phyloP scores from a whole-genome alignment of 1,284 basidiomycete genomes.

The Cryptococcus sp. region DNA sequence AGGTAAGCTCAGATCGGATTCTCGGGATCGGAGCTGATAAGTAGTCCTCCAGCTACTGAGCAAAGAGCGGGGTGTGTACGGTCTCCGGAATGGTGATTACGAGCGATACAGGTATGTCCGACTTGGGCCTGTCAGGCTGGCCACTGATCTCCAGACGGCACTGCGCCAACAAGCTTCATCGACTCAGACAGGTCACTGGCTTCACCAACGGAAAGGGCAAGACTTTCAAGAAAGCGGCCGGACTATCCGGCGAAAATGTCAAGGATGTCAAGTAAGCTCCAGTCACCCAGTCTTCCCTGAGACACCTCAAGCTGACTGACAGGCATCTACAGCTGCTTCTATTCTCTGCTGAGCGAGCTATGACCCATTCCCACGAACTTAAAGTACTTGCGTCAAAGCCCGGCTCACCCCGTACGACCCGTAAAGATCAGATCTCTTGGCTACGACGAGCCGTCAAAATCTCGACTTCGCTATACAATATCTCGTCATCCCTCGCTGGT shows the following conservation, averaged over 20 bases:
- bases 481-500: slow-evolving; percentile 59
- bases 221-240: slow-evolving; percentile 76
- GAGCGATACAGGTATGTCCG: slow-evolving; percentile 65
- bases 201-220: slow-evolving; percentile 84
- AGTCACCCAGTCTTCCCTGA: background rate
- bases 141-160: slow-evolving; percentile 64
- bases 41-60: slow-evolving; percentile 75
- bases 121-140: too few relatives aligned
- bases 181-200: slow-evolving; percentile 74
- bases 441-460: slow-evolving; percentile 81
- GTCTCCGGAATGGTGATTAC: slow-evolving; percentile 82
- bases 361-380: slow-evolving; percentile 82
- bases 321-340: slow-evolving; percentile 67
- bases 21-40: background rate
- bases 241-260: slow-evolving; percentile 60
- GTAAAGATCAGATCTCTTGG: slow-evolving; percentile 51
- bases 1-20: slow-evolving; percentile 16
- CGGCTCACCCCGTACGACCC: slow-evolving; percentile 14
- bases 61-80: slow-evolving; percentile 85
- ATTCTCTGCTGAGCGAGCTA: slow-evolving; percentile 86
- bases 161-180: slow-evolving; percentile 83
- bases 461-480: slow-evolving; percentile 71
- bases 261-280: slow-evolving; percentile 73
- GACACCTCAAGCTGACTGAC: background rate
- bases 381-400: slow-evolving; percentile 44